Base-by-base conservation (phyloP, 2,329 filamentous ascomycete genomes). In the Stromatinia cepivora region DNA sequence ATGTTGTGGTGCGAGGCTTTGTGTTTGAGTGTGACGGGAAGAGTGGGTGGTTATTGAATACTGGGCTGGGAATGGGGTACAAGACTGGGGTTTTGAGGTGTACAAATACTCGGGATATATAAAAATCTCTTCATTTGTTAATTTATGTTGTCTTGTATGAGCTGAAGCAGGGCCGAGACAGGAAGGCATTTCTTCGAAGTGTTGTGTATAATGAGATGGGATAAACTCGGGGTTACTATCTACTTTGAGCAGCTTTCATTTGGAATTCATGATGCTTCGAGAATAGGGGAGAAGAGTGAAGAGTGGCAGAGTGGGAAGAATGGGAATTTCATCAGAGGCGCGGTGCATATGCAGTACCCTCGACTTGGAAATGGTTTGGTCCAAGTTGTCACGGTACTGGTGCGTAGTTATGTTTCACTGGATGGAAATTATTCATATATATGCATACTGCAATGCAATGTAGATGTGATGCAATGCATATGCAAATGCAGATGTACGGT, bases 81-180 rank as follows among this genome's bases (percentile, higher is more conserved):
- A 34, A 48, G 46, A 50, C 45, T 25, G 61, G 45, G 61, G 34
- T 22, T 20, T 11, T 39, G 15, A 46, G 46, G n/a, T 8, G 34
- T 36, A 63, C 61, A 28, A 63, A 63, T 28, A 52, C n/a, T 52
- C 61, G 61, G 61, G 61, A 63, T 39, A 36, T 28, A 63, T 52
- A 11, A 39, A 62, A 39, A 52, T 39, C 17, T 52, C 36, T 59
- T 59, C 36, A 20, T 13, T 28, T 28, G 36, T 59, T 59, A 13
- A 42, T 39, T 28, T 59, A 3, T 42, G 39, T 45, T 42, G 57
- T 63, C 61, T 63, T 63, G 61, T 52, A 63, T 52, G 34, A 52
- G 61, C 61, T 63, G 61, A 46, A 52, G 28, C 46, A 39, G 61
- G 46, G 22, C 31, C 31, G 46, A 63, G 61, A 63, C 61, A 39